Percentiles rank a stretch among this genome's conserved stretches.
Evolutionary conservation across 2,329 filamentous ascomycete genomes (phyloP).

Genomic region (Colletotrichum simmondsii): DNA sequence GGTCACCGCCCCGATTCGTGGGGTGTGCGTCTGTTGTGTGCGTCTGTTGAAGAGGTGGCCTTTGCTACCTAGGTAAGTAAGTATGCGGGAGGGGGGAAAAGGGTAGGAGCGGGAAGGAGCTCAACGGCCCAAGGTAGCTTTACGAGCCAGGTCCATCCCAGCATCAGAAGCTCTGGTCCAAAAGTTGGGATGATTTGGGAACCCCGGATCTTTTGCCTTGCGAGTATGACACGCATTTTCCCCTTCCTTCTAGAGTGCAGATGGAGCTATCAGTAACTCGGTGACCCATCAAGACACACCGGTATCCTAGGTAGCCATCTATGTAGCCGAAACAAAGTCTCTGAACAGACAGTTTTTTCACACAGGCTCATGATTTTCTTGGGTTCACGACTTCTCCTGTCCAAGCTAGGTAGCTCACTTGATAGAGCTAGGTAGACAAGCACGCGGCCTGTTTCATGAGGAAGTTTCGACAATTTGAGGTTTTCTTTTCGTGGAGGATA

Average conservation of each 20-base stretch:
- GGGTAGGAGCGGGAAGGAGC: background rate
- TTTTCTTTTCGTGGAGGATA: background rate
- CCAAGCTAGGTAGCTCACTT: background rate
- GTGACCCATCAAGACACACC: too few relatives aligned
- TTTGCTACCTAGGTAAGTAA: background rate
- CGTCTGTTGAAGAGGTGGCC: background rate
- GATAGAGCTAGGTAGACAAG: background rate
- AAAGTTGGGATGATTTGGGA: background rate
- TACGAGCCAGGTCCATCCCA: background rate
- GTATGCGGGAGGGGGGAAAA: background rate
- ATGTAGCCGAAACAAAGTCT: too few relatives aligned
- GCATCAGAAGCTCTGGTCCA: background rate
- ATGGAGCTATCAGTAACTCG: too few relatives aligned
- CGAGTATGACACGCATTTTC: background rate
- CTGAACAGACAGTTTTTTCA: too few relatives aligned
- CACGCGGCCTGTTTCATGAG: background rate
- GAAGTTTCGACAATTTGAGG: constrained; percentile 2
- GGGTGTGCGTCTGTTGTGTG: background rate
- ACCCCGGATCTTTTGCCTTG: background rate
- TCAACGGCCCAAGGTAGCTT: background rate
- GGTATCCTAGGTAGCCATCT: too few relatives aligned
- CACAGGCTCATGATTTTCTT: too few relatives aligned
- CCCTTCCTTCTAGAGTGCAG: background rate
- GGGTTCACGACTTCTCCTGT: too few relatives aligned
- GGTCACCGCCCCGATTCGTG: background rate